phyloP scores from a whole-genome alignment of 2,329 filamentous ascomycete genomes.

The Paracorniculantispora psalliotae region DNA sequence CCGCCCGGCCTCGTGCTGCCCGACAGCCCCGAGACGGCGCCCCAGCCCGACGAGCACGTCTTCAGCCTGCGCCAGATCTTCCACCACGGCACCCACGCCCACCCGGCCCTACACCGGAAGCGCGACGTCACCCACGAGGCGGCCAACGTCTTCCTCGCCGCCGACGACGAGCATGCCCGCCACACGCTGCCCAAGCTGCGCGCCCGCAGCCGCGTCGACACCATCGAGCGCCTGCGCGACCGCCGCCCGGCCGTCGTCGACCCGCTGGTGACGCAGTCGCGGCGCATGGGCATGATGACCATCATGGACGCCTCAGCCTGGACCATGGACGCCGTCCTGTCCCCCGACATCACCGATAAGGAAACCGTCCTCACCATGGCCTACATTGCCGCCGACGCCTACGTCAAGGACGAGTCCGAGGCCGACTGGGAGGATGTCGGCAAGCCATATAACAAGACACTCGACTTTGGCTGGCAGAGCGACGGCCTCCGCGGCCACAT shows the following conservation, averaged over 20 bases:
- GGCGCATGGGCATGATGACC: conserved; percentile 61
- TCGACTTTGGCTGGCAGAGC: conserved; percentile 86
- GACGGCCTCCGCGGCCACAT: conserved; percentile 91
- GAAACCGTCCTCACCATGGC: conserved; percentile 79
- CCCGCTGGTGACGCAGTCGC: conserved; percentile 67
- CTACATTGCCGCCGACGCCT: conserved; percentile 84
- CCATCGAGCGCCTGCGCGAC: conserved; percentile 78
- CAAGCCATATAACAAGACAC: conserved; percentile 74
- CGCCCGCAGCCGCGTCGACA: conserved; percentile 59
- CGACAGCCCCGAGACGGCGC: conserved; percentile 38
- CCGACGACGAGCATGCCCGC: conserved; percentile 52
- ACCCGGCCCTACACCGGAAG: conserved; percentile 72
- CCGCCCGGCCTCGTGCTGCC: conserved; percentile 36
- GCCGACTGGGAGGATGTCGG: conserved; percentile 82
- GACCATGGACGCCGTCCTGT: conserved; percentile 72
- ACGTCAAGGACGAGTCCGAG: conserved; percentile 66
- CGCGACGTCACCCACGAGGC: conserved; percentile 61
- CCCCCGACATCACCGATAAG: conserved; percentile 81
- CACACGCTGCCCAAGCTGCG: conserved; percentile 49
- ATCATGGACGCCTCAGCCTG: conserved; percentile 67
- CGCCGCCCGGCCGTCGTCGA: conserved; percentile 73
- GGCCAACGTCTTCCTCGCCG: conserved; percentile 53
- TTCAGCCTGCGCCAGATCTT: conserved; percentile 82
- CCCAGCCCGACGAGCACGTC: conserved; percentile 48
- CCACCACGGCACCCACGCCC: conserved; percentile 78